phyloP scores from a whole-genome alignment of 352 stramenopile species.

The Phytophthora constricta region DNA sequence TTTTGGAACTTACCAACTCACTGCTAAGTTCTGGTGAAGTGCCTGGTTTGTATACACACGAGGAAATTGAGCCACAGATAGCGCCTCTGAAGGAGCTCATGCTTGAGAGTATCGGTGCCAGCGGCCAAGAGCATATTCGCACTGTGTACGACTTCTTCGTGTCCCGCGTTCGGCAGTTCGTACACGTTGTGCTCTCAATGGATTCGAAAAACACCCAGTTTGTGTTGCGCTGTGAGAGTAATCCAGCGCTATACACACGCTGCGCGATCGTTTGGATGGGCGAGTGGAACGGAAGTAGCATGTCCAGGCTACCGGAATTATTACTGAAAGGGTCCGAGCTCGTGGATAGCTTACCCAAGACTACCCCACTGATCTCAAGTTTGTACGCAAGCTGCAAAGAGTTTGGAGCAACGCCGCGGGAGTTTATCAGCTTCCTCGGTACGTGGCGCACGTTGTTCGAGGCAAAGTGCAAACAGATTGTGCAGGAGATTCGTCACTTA shows the following conservation, averaged over 20 bases:
- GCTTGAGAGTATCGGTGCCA: conserved; percentile 76
- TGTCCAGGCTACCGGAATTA: conserved; percentile 82
- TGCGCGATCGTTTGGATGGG: conserved; percentile 95
- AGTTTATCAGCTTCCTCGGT: conserved; percentile 88
- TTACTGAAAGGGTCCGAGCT: conserved; percentile 68
- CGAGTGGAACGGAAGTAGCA: conserved; percentile 82
- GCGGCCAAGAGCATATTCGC: conserved; percentile 59
- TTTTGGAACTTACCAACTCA: conserved; percentile 94
- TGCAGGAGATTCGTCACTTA: conserved; percentile 89
- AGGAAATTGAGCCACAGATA: conserved; percentile 94
- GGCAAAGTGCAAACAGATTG: conserved; percentile 80
- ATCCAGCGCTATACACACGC: conserved; percentile 93
- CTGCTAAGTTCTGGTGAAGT: conserved; percentile 93
- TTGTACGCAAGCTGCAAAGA: conserved; percentile 74
- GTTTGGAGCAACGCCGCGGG: conserved; percentile 78
- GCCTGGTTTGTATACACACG: conserved; percentile 92
- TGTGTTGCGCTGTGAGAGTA: conserved; percentile 91
- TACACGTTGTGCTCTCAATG: conserved; percentile 90
- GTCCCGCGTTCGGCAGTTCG: conserved; percentile 83
- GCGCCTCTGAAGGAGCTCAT: conserved; percentile 90
- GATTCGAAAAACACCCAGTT: conserved; percentile 78
- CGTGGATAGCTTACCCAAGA: conserved; percentile 62
- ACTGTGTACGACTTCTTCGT: conserved; percentile 96
- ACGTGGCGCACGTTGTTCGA: conserved; percentile 85
- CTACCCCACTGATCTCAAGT: conserved; percentile 57